Conservation (phyloP, 2,329 filamentous ascomycete species). For the Alternaria arborescens region DNA sequence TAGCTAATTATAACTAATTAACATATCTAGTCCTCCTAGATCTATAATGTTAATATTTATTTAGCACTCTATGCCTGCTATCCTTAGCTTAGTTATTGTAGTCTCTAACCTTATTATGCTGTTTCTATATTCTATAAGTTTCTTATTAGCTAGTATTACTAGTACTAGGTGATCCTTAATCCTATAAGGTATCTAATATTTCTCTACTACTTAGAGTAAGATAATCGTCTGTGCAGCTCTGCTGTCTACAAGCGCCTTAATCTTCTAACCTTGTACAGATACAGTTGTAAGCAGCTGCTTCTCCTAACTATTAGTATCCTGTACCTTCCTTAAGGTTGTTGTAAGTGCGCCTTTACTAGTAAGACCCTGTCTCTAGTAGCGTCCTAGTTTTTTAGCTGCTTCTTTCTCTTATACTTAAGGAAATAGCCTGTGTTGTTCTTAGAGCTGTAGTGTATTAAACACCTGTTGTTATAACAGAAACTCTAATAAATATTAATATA, state of each 20-base stretch:
- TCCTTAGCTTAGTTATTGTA: neutral
- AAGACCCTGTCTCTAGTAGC: neutral
- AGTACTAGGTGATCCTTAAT: neutral
- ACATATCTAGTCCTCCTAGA: no score
- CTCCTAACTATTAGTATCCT: neutral
- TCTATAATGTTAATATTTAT: neutral
- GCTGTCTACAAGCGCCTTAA: no score
- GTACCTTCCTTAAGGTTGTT: neutral
- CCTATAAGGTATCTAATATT: neutral
- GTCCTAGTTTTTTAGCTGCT: constrained; percentile 2
- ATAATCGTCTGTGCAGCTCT: fast-evolving
- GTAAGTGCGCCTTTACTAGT: neutral
- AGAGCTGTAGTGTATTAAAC: neutral
- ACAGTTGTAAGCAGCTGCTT: no score
- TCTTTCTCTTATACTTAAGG: neutral
- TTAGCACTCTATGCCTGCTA: neutral
- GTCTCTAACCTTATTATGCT: neutral
- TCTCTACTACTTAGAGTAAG: neutral
- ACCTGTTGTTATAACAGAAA: neutral
- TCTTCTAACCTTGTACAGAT: no score
- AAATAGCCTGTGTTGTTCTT: neutral
- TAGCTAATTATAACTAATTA: no score
- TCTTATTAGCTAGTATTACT: neutral
- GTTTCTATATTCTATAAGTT: neutral
- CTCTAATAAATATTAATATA: neutral